Evolutionary conservation across 768 basidiomycete genomes (phyloP), one percentile per base, ranked within the genome.

Genomic region (Symmetrospora coprosmae): DNA sequence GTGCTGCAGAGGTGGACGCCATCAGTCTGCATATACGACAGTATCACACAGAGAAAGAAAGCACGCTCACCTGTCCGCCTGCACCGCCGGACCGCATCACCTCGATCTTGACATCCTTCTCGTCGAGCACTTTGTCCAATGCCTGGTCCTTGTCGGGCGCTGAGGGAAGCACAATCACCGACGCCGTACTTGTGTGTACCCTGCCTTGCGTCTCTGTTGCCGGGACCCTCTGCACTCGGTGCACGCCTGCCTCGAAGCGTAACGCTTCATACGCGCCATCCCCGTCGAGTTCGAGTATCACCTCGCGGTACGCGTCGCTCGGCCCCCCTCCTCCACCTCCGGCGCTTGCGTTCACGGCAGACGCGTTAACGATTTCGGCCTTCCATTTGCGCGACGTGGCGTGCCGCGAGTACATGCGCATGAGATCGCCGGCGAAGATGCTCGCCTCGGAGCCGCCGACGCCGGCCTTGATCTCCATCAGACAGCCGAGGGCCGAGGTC

Each of bases 51-150:
- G 21, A 40, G 5, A 21, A 11, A 19, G 13, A 34, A 27, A n/a
- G n/a, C n/a, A n/a, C 9, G 67, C 75, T 52, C 63, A 87, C 87
- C 78, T 94, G 91, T 16, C 94, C 92, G 43, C 94, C 94, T 6
- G 94, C 92, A 25, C 94, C 94, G n/a, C 88, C 77, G 0, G 94
- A 80, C 25, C 94, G 82, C 90, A 96, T 94, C 46, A 94, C 88
- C 71, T 97, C 92, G 3, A 89, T 70, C 66, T 80, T 84, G 30
- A 97, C 81, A 49, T 99, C 94, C 52, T 85, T 84, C 33, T 72
- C 72, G 49, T 78, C 76, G 74, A 91, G 82, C 14, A 76, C 75
- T 65, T 87, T 82, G 0, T 91, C 76, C 17, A 82, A 78, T n/a
- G 86, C 80, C 0, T 75, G 69, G 27, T 82, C 82, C 0, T 77